phyloP scores from a whole-genome alignment of 257 asterid species.

The Nicotiana obtusifolia region DNA sequence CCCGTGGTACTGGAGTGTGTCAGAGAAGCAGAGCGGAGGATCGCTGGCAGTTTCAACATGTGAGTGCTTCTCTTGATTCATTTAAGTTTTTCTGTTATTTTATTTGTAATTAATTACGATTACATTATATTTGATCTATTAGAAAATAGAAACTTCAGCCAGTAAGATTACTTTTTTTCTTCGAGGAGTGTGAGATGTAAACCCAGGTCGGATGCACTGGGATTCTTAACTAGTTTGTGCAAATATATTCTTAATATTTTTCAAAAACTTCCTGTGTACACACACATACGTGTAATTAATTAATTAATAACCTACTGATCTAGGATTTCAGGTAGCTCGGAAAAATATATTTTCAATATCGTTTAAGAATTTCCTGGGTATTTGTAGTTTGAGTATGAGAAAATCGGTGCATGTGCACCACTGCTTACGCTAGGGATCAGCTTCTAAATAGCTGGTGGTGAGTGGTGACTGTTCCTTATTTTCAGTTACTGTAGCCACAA shows the following conservation, averaged over 20 bases:
- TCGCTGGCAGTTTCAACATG: constrained; percentile 76
- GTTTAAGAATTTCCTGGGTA: too few species aligned
- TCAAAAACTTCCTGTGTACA: neutral
- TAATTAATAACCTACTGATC: too few species aligned
- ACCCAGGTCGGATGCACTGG: neutral
- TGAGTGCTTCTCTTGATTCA: constrained; percentile 20
- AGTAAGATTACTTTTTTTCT: neutral
- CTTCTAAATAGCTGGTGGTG: neutral
- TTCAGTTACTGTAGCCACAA: neutral
- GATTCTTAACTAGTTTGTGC: neutral
- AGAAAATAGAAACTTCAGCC: neutral
- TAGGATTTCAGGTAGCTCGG: too few species aligned
- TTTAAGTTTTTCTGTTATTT: neutral
- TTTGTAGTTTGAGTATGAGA: neutral
- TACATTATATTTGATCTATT: neutral
- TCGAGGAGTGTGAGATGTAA: neutral
- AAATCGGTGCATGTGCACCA: neutral
- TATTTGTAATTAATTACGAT: neutral
- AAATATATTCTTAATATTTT: neutral
- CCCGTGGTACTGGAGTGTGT: constrained; percentile 98
- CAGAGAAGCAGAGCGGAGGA: constrained; percentile 88
- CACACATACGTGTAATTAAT: too few species aligned
- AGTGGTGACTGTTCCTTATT: neutral
- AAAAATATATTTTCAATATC: too few species aligned
- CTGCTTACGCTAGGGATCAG: neutral